These are phyloP conservation scores for Arabidopsis suecica DNA, from an alignment of 345 rosid species.

Conservation along the genomic window DNA sequence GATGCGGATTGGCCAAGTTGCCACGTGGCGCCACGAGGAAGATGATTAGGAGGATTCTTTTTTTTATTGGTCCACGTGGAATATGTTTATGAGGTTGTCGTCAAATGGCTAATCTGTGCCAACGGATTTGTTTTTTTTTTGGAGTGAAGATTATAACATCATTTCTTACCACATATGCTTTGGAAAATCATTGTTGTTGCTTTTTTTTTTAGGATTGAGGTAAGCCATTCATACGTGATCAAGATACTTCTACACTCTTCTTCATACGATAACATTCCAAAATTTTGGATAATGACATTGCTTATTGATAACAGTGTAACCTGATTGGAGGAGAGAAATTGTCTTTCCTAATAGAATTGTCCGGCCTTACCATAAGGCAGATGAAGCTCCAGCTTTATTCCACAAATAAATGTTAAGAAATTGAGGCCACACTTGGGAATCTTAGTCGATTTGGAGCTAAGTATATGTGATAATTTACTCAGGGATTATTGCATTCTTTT, in stretches of 20 bases:
- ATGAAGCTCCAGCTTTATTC: too few species aligned
- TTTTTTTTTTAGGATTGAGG: slow-evolving; percentile 28
- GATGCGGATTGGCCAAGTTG: slow-evolving; percentile 37
- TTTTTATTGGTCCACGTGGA: slow-evolving; percentile 46
- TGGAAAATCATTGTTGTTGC: slow-evolving; percentile 13
- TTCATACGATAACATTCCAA: slow-evolving; percentile 33
- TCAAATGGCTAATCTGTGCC: slow-evolving; percentile 25
- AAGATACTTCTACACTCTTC: slow-evolving; percentile 39
- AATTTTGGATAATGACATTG: slow-evolving; percentile 23
- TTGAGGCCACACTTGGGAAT: too few species aligned
- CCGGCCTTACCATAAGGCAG: too few species aligned
- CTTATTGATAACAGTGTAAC: slow-evolving; percentile 11
- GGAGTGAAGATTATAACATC: slow-evolving; percentile 29
- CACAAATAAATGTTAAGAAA: too few species aligned
- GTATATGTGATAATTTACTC: too few species aligned
- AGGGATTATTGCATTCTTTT: too few species aligned
- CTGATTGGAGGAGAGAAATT: slow-evolving; percentile 26
- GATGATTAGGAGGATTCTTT: slow-evolving; percentile 26
- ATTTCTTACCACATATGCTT: slow-evolving; percentile 43
- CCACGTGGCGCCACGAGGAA: slow-evolving; percentile 36
- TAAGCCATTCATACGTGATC: slow-evolving; percentile 41
- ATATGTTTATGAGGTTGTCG: slow-evolving; percentile 34
- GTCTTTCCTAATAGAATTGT: background rate
- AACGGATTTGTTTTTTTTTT: slow-evolving; percentile 24
- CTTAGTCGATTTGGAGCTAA: too few species aligned